These are phyloP conservation scores for Pythium vanterpoolii DNA, from an alignment of 352 stramenopile species.

Conservation along the genomic window DNA sequence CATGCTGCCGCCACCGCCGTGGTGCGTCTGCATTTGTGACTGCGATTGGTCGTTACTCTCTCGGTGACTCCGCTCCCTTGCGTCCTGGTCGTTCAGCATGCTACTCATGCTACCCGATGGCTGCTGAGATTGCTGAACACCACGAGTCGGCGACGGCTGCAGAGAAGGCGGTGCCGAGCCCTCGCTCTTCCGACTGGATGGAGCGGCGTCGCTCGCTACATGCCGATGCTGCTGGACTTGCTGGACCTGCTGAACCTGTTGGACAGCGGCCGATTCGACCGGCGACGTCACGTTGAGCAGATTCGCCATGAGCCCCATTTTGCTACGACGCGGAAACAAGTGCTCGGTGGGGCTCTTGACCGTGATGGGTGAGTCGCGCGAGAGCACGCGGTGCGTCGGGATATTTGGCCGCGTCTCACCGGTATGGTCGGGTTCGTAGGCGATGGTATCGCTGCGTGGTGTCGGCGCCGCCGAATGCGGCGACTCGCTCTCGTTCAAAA, in stretches of 20 bases:
- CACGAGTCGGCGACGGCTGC: conserved; percentile 4
- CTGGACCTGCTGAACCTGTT: too few relatives aligned
- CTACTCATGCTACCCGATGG: conserved; percentile 10
- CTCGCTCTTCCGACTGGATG: background rate
- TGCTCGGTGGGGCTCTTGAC: conserved; percentile 55
- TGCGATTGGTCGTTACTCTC: too few relatives aligned
- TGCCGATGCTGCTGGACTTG: conserved; percentile 2
- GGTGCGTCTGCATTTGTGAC: background rate
- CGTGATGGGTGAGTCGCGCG: conserved; percentile 17
- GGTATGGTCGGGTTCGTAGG: conserved; percentile 2
- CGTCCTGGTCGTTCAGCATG: conserved; percentile 22
- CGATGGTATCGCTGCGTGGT: conserved; percentile 20
- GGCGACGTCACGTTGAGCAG: conserved; percentile 67
- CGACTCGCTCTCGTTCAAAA: conserved; percentile 85
- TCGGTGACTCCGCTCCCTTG: conserved; percentile 31
- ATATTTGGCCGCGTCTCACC: conserved; percentile 19
- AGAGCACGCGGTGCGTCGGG: conserved; percentile 17
- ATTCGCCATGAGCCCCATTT: conserved; percentile 77
- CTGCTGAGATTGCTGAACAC: background rate
- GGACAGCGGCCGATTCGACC: conserved; percentile 34
- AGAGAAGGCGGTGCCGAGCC: background rate
- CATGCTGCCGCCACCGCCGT: background rate
- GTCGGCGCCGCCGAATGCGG: conserved; percentile 45
- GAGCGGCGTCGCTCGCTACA: background rate
- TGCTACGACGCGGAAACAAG: conserved; percentile 48